A percentile compares a stretch with the other conserved stretches of the same genome.
phyloP scores from a whole-genome alignment of 2,329 filamentous ascomycete species.

The Penicillium sp. region DNA sequence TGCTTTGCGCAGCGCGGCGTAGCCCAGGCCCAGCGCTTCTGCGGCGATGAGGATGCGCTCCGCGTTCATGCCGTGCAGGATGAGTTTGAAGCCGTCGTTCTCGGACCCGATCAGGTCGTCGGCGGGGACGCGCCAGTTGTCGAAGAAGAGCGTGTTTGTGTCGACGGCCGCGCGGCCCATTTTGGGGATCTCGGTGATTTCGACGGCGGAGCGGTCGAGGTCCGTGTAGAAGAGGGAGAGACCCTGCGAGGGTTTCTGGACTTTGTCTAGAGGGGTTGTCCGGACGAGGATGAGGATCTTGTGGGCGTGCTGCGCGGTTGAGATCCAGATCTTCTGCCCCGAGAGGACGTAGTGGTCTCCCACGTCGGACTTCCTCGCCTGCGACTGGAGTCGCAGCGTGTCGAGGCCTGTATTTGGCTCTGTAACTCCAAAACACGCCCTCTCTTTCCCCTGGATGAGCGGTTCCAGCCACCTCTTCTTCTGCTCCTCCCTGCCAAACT shows the following conservation, averaged over 20 bases:
- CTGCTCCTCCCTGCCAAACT: slow-evolving; percentile 51
- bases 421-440: slow-evolving; percentile 51
- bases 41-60: slow-evolving; percentile 44
- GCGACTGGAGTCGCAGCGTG: slow-evolving; percentile 47
- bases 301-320: slow-evolving; percentile 50
- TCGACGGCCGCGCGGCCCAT: slow-evolving; percentile 53
- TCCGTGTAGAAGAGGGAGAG: slow-evolving; percentile 54
- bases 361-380: slow-evolving; percentile 34
- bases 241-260: slow-evolving; percentile 48
- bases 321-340: slow-evolving; percentile 53
- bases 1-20: slow-evolving; percentile 49
- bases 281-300: slow-evolving; percentile 51
- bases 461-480: slow-evolving; percentile 46
- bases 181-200: slow-evolving; percentile 52
- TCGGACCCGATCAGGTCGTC: slow-evolving; percentile 48
- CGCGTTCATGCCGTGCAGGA: slow-evolving; percentile 46
- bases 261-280: slow-evolving; percentile 48
- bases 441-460: slow-evolving; percentile 46
- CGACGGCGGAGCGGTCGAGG: slow-evolving; percentile 41
- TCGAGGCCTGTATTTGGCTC: slow-evolving; percentile 52
- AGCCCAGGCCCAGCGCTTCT: slow-evolving; percentile 52
- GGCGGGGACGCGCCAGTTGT: slow-evolving; percentile 48
- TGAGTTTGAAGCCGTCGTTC: slow-evolving; percentile 53
- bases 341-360: slow-evolving; percentile 44
- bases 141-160: slow-evolving; percentile 52